Conservation (phyloP, 345 rosid genomes). For the Stellera chamaejasme region DNA sequence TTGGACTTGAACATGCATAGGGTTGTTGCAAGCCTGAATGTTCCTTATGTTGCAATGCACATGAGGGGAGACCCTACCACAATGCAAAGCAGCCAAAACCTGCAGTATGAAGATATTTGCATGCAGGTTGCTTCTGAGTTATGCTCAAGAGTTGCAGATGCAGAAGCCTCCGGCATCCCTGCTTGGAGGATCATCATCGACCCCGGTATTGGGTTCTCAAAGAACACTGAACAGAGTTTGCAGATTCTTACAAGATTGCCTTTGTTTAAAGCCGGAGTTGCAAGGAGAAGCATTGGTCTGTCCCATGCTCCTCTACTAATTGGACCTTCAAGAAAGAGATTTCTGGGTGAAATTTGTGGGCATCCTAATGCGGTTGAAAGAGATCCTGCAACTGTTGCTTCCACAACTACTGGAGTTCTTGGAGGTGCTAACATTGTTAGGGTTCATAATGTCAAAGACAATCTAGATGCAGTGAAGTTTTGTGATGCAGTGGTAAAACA, state of each 20-base stretch:
- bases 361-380: conserved; percentile 57
- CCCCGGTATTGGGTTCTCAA: conserved; percentile 92
- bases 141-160: conserved; percentile 42
- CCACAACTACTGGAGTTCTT: conserved; percentile 53
- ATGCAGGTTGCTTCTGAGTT: conserved; percentile 69
- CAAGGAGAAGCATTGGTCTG: conserved; percentile 49
- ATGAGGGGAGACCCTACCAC: conserved; percentile 92
- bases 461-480: conserved; percentile 62
- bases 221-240: conserved; percentile 58
- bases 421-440: conserved; percentile 87
- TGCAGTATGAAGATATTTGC: conserved; percentile 60
- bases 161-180: conserved; percentile 71
- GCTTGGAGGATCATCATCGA: conserved; percentile 87
- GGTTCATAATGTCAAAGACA: conserved; percentile 75
- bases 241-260: conserved; percentile 60
- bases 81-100: conserved; percentile 69
- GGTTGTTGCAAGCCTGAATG: conserved; percentile 53
- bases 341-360: conserved; percentile 70
- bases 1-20: conserved; percentile 64
- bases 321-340: conserved; percentile 85
- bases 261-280: conserved; percentile 50
- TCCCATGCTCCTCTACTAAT: conserved; percentile 70
- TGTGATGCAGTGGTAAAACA: conserved; percentile 65
- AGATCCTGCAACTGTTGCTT: conserved; percentile 84
- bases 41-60: conserved; percentile 85